phyloP scores from a whole-genome alignment of 257 asterid genomes.

The Ligustrum vulgare region DNA sequence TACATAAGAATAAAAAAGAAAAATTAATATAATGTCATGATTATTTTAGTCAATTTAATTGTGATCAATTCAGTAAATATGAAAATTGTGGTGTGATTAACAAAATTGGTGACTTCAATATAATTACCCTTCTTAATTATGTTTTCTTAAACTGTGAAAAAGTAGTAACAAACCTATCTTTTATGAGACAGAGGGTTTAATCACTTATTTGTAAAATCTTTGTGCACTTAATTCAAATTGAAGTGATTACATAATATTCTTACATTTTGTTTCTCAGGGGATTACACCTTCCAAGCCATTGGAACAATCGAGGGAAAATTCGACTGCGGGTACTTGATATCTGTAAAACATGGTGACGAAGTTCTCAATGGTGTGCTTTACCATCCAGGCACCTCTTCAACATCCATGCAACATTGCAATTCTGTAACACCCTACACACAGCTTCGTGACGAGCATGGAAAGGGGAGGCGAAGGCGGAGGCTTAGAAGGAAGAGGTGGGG shows the following conservation, averaged over 20 bases:
- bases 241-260: neutral
- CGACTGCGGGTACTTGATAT: slow-evolving; percentile 79
- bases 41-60: too few relatives aligned
- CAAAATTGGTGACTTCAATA: too few relatives aligned
- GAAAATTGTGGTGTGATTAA: too few relatives aligned
- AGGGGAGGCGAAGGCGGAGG: slow-evolving; percentile 31
- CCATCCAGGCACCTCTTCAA: slow-evolving; percentile 40
- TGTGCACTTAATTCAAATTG: neutral
- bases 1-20: too few relatives aligned
- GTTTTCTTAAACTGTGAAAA: too few relatives aligned
- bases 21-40: too few relatives aligned
- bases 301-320: slow-evolving; percentile 77
- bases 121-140: too few relatives aligned
- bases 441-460: slow-evolving; percentile 19
- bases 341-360: slow-evolving; percentile 58
- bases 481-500: slow-evolving; percentile 22
- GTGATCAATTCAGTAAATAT: too few relatives aligned
- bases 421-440: slow-evolving; percentile 43
- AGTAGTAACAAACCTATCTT: too few relatives aligned
- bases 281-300: slow-evolving; percentile 37
- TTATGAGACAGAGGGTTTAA: too few relatives aligned
- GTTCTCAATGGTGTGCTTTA: slow-evolving; percentile 69
- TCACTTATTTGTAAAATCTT: neutral
- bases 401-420: slow-evolving; percentile 15
- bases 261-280: slow-evolving; percentile 20